These are phyloP conservation scores for Ormosia semicastrata DNA, from an alignment of 306 rosid species.

Conservation along the genomic window DNA sequence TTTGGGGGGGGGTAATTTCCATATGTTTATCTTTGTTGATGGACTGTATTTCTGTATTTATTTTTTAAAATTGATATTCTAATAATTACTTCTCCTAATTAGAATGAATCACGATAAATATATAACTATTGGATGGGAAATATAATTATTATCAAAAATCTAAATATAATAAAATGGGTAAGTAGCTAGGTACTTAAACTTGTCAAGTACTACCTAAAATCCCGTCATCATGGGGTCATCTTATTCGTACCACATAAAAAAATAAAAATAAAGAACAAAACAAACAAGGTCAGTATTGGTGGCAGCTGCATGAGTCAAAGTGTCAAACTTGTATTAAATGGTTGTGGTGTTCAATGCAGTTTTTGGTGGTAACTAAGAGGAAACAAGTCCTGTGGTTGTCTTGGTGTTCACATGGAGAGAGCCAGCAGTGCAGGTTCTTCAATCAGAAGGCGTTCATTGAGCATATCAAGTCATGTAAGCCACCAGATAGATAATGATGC, in stretches of 20 bases:
- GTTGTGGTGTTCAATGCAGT: background rate
- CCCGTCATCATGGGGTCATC: background rate
- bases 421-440: conserved; percentile 48
- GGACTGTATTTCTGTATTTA: background rate
- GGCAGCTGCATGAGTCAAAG: background rate
- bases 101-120: background rate
- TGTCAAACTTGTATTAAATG: background rate
- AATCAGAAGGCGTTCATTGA: conserved; percentile 52
- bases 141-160: background rate
- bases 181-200: background rate
- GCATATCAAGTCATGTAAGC: conserved; percentile 41
- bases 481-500: conserved; percentile 36
- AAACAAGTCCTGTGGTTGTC: background rate
- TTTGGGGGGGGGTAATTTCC: background rate
- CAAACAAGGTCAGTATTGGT: background rate
- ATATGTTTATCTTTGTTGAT: background rate
- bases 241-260: background rate
- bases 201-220: background rate
- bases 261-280: background rate
- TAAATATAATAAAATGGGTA: background rate
- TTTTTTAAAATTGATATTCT: background rate
- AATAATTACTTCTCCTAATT: background rate
- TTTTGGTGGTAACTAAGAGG: background rate
- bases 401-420: conserved; percentile 35
- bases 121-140: background rate